Base-by-base conservation (phyloP, 78 protist genomes). In the Chrysochromulina parva region DNA sequence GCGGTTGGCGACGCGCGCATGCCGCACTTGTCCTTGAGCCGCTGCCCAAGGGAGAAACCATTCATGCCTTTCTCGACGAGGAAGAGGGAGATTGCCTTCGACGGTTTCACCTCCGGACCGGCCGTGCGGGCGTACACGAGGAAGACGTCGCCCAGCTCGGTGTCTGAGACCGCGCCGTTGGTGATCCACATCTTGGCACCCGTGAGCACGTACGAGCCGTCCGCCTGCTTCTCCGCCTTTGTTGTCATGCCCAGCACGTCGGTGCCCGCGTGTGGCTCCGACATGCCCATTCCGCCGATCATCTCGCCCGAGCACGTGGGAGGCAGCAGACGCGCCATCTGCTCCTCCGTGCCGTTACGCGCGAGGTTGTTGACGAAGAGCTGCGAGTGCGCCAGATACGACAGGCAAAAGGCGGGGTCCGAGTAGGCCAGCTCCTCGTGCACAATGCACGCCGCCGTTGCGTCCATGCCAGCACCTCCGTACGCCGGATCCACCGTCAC, bases 121-220 rank as follows among this genome's bases (percentile, higher is more conserved):
- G 65, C 84, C 20, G 91, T 67, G 55, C 80, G 84, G 16, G 92
- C 92, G 71, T 90, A 90, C 50, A 90, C 81, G 38, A 90, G 92
- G 88, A 50, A 90, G 47, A 22, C 28, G 71, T 90, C 87, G 58
- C 92, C 86, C 17, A 53, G 55, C n/a, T 57, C 58, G 20, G 28
- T 67, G 28, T 28, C 94, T 3, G 71, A 84, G 88, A 53, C 88
- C 26, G 78, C 80, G 20, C 95, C 95, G 85, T 93, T 84, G 38
- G 95, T 91, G 73, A 94, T 94, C 86, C 91, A 94, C 82, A 94
- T 94, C 74, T 94, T 94, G 50, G 91, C 57, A 0, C 95, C 95
- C 59, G 62, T 94, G 81, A 94, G 28, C 65, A 50, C 11, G 88
- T 69, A 94, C 28, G 74, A 14, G 60, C 93, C 91, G 50, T 90